These are phyloP conservation scores for Chrysoporthe deuterocubensis DNA, from an alignment of 2,329 filamentous ascomycete genomes.

Conservation along the genomic window DNA sequence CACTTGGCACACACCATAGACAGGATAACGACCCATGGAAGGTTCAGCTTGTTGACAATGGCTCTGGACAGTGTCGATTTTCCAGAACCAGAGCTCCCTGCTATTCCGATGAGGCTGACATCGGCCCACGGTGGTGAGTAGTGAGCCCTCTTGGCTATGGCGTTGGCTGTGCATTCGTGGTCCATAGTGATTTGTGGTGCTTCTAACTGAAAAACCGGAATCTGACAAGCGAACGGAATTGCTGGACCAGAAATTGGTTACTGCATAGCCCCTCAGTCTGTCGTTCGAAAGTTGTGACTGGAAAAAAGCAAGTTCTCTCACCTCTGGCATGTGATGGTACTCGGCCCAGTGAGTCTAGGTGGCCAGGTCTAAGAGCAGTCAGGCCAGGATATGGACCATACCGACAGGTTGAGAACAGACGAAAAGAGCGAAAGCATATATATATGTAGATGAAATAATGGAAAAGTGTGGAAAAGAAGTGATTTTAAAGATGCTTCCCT, in stretches of 20 bases:
- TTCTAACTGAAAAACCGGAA: background rate
- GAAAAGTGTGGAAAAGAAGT: conserved; percentile 7
- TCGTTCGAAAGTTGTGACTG: background rate
- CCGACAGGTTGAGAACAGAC: background rate
- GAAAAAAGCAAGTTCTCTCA: background rate
- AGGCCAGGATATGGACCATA: background rate
- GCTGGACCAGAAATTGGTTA: background rate
- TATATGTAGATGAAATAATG: background rate
- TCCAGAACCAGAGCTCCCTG: conserved; percentile 90
- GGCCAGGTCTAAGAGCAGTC: background rate
- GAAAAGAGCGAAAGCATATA: background rate
- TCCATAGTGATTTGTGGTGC: conserved; percentile 23
- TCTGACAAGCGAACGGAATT: background rate
- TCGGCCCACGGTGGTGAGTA: conserved; percentile 97
- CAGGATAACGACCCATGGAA: conserved; percentile 97
- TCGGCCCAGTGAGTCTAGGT: background rate
- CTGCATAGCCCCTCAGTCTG: background rate
- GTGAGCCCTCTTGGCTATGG: conserved; percentile 65
- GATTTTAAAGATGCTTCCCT: background rate
- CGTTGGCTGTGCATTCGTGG: conserved; percentile 38
- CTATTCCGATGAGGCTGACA: conserved; percentile 94
- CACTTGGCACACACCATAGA: conserved; percentile 77
- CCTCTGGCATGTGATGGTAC: conserved; percentile 7
- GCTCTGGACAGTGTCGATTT: conserved; percentile 94
- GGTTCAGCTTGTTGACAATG: conserved; percentile 85